phyloP scores from a whole-genome alignment of 1,139 yeast species.

The Magnusiomyces suaveolens region DNA sequence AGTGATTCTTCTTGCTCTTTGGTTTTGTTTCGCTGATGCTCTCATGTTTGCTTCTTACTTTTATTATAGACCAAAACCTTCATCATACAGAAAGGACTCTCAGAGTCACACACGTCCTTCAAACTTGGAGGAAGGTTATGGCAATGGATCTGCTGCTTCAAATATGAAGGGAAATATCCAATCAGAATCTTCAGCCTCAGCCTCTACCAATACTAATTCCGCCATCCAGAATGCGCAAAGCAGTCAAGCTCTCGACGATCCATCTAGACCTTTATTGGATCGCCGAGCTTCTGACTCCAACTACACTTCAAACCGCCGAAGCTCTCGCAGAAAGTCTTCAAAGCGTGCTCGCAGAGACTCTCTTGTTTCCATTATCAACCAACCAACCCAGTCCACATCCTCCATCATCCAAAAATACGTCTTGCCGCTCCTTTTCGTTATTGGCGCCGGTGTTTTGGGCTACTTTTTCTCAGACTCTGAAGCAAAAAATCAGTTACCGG shows the following conservation, averaged over 20 bases:
- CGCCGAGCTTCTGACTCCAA: slow-evolving; percentile 9
- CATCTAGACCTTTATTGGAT: slow-evolving; percentile 22
- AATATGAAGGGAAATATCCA: no score
- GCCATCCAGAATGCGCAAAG: no score
- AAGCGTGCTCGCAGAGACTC: slow-evolving; percentile 21
- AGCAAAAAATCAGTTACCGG: slow-evolving; percentile 17
- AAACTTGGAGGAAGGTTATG: neutral
- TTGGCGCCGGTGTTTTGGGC: slow-evolving; percentile 60
- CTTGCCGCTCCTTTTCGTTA: slow-evolving; percentile 54
- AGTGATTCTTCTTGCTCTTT: slow-evolving; percentile 56
- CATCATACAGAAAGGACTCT: neutral
- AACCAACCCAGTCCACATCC: slow-evolving; percentile 14
- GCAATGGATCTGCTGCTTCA: neutral
- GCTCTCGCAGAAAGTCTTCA: slow-evolving; percentile 13
- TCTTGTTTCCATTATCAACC: slow-evolving; percentile 20
- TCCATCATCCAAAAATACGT: slow-evolving; percentile 39
- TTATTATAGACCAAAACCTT: slow-evolving; percentile 33
- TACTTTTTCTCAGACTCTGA: slow-evolving; percentile 39
- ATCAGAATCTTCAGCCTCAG: no score
- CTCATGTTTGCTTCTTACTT: slow-evolving; percentile 53
- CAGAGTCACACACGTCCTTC: neutral
- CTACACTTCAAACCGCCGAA: slow-evolving; percentile 3
- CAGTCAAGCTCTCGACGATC: slow-evolving; percentile 3
- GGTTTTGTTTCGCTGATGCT: slow-evolving; percentile 66
- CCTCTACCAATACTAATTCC: no score